Evolutionary conservation across 345 rosid genomes (phyloP), one percentile per base, ranked within the genome.

Genomic region (Arabidopsis thaliana): DNA sequence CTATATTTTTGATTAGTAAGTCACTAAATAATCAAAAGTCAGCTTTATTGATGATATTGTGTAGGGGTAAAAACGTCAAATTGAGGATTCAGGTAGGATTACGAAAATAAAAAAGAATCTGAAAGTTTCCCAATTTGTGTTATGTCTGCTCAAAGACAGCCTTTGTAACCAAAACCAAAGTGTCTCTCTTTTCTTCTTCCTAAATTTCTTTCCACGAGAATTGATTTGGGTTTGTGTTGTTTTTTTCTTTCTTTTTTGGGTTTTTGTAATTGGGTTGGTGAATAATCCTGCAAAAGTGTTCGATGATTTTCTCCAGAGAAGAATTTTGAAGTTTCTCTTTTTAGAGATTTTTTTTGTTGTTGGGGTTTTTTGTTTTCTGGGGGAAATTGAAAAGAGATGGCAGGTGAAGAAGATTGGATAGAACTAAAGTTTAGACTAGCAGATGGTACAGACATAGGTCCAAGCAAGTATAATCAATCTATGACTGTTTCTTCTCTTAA

Each of bases 371-470:
- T 41, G 8, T 6, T 41, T 24, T 36, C 22, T 20, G 32, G 25
- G 25, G 14, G 71, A 74, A 10, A 41, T 66, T 74, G 75, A 56
- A 41, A 79, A 2, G 52, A 72, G 9, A 87, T 84, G 87, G 82
- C 75, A 40, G 79, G 61, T 48, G 85, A 82, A 62, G 85, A 82
- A 59, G 85, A 84, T 84, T 82, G 75, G 75, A 50, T 89, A 65
- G 89, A 87, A 73, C 74, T 89, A 2, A 86, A 84, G 72, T 89
- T 87, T 82, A 85, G 89, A 79, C 81, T 87, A 7, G 82, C 86
- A 4, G 91, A 89, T 81, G 91, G 91, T 30, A 84, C 79, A 20
- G 93, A 89, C 69, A 84, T 86, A 74, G 91, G 93, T 37, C 88
- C 96, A 5, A 76, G 20, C 78, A 85, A 83, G 80, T 87, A 82